Evolutionary conservation across 208 protist genomes (phyloP).

Genomic region (Leishmania guyanensis): DNA sequence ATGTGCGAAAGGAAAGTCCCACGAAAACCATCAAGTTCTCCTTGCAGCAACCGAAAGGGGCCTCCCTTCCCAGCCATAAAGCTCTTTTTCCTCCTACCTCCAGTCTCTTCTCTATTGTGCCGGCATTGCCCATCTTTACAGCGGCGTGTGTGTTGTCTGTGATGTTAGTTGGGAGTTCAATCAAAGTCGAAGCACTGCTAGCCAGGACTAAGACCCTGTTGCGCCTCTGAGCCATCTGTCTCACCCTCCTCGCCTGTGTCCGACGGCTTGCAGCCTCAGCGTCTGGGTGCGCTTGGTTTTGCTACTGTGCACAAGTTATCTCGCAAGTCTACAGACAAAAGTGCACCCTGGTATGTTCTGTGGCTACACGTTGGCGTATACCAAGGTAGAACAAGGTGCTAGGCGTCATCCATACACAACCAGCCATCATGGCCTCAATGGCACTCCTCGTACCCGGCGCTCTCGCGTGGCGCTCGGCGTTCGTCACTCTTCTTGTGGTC

Average conservation of each 20-base stretch:
- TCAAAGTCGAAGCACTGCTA: neutral
- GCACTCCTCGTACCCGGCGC: neutral
- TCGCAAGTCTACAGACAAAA: neutral
- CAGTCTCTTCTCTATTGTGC: neutral
- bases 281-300: neutral
- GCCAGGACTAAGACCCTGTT: neutral
- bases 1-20: neutral
- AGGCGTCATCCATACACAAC: neutral
- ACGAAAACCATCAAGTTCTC: neutral
- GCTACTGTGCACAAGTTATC: neutral
- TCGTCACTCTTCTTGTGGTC: slow-evolving; percentile 1
- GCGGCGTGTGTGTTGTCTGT: neutral
- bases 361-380: neutral
- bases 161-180: neutral
- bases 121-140: neutral
- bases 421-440: neutral
- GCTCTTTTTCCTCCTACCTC: neutral
- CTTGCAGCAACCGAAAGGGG: neutral
- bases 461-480: neutral
- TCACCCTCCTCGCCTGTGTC: neutral
- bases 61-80: neutral
- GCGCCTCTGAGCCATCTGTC: neutral
- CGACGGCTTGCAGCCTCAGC: neutral
- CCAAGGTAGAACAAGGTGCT: too few relatives aligned
- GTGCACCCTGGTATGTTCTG: neutral